Evolutionary conservation across 257 asterid species (phyloP), one percentile per base, ranked within the genome.

Genomic region (Galeopsis tetrahit): DNA sequence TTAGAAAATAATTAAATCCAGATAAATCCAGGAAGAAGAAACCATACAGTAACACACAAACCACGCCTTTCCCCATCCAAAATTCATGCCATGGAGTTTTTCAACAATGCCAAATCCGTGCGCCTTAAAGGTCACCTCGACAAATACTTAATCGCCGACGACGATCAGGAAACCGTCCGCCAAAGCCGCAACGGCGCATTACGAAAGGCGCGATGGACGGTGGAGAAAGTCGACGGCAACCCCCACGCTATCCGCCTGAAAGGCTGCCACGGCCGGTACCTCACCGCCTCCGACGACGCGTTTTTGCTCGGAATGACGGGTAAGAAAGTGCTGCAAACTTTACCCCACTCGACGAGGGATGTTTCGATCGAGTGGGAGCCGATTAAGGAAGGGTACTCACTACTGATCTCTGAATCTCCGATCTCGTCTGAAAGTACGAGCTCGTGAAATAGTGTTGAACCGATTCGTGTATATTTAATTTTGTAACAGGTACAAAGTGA

Each of bases 251-350:
- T 91, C 63, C 91, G 86, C 13, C 89, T 91, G 62, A 85, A 79
- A 10, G 76, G 95, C 79, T 80, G 84, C 68, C 83, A 81, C n/a
- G 93, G 89, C 0, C 72, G 74, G 55, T 89, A 91, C 77, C 90
- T 89, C 8, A 75, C 88, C 2, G 95, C 95, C 48, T 80, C 95
- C 31, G 85, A 87, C 68, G 89, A 84, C 64, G 11, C 83, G 4
- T 81, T 59, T 15, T 59, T 88, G 55, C 85, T 88, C 4, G 94
- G 94, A 10, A 75, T 84, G 85, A 85, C 94, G 0, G 91, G 94
- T 0, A 85, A 82, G 13, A 88, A 78, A 32, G 88, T 84, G 59
- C 36, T 76, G 69, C 91, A 85, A 44, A 31, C 81, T 2, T 17
- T 53, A 4, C 72, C 77, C 2, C 10, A 14, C 1, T 9, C 63